Base-by-base conservation (phyloP, 768 basidiomycete genomes). In the Phallus indusiatus region DNA sequence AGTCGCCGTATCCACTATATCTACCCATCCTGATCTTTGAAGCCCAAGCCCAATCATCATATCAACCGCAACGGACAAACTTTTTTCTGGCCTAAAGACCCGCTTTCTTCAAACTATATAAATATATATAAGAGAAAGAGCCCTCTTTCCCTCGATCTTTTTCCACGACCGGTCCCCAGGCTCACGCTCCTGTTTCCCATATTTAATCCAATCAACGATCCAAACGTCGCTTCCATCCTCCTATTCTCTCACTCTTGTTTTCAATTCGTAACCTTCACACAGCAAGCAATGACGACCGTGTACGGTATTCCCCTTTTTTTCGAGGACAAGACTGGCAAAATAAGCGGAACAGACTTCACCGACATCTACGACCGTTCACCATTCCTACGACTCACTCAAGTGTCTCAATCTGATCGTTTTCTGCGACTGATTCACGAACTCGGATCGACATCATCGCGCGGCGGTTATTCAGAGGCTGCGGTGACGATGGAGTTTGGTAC, bases 321-420 rank as follows among this genome's bases (percentile, higher is more conserved):
- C 48, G 86, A 88, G 68, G 86, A 88, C 72, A 81, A 84, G 50
- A 83, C 86, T 0, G 85, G 80, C 18, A 69, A 72, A 14, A 69
- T 78, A 60, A 72, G 76, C 12, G 70, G 72, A 51, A 78, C 84
- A 1, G 85, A 90, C 74, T 88, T 82, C 62, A 85, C 87, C 67
- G 87, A 90, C 64, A 79, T 88, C 64, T 89, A 88, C 67, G 87
- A 90, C 70, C 81, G 87, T 56, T 36, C 20, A 6, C 71, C 82
- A 62, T 88, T 86, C 73, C 77, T 85, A 54, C 84, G 82, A 60
- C 76, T 88, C 36, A 70, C 78, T 5, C 77, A 49, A 47, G 33
- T 36, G 11, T n/a, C 48, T 21, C 35, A 24, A 28, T 24, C 56
- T 18, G 46, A 48, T n/a, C 46, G 48, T 11, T 21, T 49, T 14